phyloP scores from a whole-genome alignment of 1,284 basidiomycete genomes.

The Filobasidium uniguttulatum region DNA sequence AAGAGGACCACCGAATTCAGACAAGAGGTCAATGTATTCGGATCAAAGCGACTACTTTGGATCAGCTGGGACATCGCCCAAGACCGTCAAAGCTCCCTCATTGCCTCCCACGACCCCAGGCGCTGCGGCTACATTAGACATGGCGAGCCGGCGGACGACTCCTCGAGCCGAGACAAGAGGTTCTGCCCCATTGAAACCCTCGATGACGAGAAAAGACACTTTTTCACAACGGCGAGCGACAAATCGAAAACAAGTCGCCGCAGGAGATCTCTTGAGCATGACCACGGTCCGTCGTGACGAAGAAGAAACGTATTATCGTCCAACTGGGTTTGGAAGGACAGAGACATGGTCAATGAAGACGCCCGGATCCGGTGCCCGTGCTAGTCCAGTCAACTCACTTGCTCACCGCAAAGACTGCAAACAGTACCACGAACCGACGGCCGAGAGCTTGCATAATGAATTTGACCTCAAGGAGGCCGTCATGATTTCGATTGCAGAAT shows the following conservation, averaged over 20 bases:
- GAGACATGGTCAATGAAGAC: conserved; percentile 29
- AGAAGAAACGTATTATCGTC: conserved; percentile 28
- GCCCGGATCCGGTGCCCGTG: conserved; percentile 11
- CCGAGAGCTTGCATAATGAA: conserved; percentile 39
- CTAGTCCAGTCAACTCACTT: background rate
- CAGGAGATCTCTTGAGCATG: conserved; percentile 44
- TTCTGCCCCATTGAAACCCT: background rate
- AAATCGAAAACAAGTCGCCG: conserved; percentile 33
- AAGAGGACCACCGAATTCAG: background rate
- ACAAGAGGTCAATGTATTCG: background rate
- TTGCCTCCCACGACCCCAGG: conserved; percentile 4
- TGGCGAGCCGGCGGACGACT: background rate
- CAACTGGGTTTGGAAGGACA: conserved; percentile 26
- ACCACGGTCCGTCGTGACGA: conserved; percentile 23
- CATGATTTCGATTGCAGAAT: conserved; percentile 93
- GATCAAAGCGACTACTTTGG: too few relatives aligned
- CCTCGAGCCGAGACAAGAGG: background rate
- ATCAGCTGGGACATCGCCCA: background rate
- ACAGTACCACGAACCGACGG: conserved; percentile 3
- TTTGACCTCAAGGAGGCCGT: conserved; percentile 88
- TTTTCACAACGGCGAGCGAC: conserved; percentile 4
- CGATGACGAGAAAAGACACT: background rate
- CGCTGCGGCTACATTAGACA: background rate
- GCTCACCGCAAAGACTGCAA: conserved; percentile 5
- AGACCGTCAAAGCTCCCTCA: background rate